Conservation (phyloP, 495 filamentous ascomycete species). For the Hypomontagnella monticulosa region DNA sequence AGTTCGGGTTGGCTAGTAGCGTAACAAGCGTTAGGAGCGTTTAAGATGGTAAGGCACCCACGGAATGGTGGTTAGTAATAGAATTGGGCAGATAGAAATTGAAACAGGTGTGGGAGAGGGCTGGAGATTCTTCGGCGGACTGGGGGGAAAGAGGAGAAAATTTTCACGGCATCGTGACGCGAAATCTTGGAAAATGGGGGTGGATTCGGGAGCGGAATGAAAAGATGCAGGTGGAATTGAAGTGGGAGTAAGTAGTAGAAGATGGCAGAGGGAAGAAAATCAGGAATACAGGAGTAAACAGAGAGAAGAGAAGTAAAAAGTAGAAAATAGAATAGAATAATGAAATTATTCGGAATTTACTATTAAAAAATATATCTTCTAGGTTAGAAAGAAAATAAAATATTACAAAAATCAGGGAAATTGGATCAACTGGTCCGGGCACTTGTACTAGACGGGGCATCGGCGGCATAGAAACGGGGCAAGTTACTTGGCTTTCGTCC, state of each 20-base stretch:
- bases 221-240: constrained; percentile 27
- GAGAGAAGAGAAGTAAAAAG: constrained; percentile 6
- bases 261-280: constrained; percentile 8
- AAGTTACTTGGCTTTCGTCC: too few species aligned
- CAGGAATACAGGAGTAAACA: constrained; percentile 1
- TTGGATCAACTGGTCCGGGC: background rate
- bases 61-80: constrained; percentile 19
- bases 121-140: constrained; percentile 36
- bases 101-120: constrained; percentile 18
- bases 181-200: constrained; percentile 33
- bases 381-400: constrained; percentile 1
- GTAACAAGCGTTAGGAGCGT: background rate
- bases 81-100: constrained; percentile 35
- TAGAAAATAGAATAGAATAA: constrained; percentile 19
- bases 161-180: constrained; percentile 42
- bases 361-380: constrained; percentile 1
- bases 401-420: constrained; percentile 24
- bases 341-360: background rate
- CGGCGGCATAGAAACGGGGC: background rate
- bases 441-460: constrained; percentile 31
- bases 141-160: constrained; percentile 33
- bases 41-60: constrained; percentile 34
- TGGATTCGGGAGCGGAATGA: constrained; percentile 33
- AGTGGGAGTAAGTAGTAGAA: constrained; percentile 14
- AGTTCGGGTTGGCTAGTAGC: constrained; percentile 30